Percentiles rank a stretch among this genome's conserved stretches.
These are phyloP conservation scores for Zasmidium cellare DNA, from an alignment of 2,329 filamentous ascomycete genomes.

Conservation along the genomic window DNA sequence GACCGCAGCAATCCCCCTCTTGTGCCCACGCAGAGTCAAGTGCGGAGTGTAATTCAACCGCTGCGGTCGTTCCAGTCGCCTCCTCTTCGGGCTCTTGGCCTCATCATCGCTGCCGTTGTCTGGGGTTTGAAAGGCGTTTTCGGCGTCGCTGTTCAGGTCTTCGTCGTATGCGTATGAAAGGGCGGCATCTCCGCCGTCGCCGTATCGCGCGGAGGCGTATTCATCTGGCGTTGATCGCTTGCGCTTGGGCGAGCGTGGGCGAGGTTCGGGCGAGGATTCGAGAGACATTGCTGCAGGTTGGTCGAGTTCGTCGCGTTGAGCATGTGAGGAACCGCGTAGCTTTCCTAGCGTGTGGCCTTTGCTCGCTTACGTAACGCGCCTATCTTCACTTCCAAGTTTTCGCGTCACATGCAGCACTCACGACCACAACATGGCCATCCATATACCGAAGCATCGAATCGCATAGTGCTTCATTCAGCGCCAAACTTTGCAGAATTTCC, in stretches of 20 bases:
- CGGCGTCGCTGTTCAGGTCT: slow-evolving; percentile 27
- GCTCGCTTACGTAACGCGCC: neutral
- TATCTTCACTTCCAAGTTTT: too few species aligned
- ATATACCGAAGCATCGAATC: too few species aligned
- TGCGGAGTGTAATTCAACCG: slow-evolving; percentile 68
- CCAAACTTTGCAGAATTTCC: too few species aligned
- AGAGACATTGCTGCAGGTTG: slow-evolving; percentile 17
- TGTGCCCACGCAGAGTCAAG: slow-evolving; percentile 74
- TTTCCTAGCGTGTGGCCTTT: neutral
- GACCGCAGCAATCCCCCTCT: slow-evolving; percentile 76
- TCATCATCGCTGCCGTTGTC: slow-evolving; percentile 27
- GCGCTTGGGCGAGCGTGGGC: slow-evolving; percentile 30
- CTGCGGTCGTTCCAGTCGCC: slow-evolving; percentile 48
- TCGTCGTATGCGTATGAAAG: slow-evolving; percentile 36
- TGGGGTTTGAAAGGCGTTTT: slow-evolving; percentile 25
- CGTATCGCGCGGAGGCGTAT: slow-evolving; percentile 18
- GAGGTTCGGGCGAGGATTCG: slow-evolving; percentile 18
- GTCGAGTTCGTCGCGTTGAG: neutral
- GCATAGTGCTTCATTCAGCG: too few species aligned
- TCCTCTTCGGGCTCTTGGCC: slow-evolving; percentile 21
- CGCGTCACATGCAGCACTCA: too few species aligned
- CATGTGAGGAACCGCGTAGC: neutral
- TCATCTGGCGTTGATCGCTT: slow-evolving; percentile 20
- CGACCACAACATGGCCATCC: too few species aligned
- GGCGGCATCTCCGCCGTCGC: slow-evolving; percentile 18